phyloP scores from a whole-genome alignment of 176 grass and related monocot species.

The Oryza rufipogon region DNA sequence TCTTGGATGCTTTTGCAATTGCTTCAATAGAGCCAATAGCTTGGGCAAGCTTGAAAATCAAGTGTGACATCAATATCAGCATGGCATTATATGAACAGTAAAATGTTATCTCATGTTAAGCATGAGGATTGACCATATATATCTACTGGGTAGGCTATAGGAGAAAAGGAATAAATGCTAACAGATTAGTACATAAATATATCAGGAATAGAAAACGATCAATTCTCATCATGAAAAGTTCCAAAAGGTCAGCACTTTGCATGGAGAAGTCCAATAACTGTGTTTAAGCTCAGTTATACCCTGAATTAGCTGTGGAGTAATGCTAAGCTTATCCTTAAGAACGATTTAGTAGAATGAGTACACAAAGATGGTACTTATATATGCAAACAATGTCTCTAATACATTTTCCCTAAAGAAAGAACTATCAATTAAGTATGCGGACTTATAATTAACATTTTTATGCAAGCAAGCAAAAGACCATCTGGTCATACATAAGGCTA shows the following conservation, averaged over 20 bases:
- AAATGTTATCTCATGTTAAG: not conserved
- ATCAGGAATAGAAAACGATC: not conserved
- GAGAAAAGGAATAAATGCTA: not conserved
- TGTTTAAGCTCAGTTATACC: not conserved
- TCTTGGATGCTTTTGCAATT: constrained; percentile 72
- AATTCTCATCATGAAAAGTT: not conserved
- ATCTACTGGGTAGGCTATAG: not conserved
- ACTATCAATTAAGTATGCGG: not conserved
- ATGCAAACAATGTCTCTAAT: not conserved
- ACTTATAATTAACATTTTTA: not conserved
- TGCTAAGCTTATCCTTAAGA: not conserved
- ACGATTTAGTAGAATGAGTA: not conserved
- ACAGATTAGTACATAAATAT: not conserved
- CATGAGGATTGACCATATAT: not conserved
- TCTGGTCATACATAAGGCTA: not conserved
- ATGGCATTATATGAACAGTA: not conserved
- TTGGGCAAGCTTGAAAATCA: constrained; percentile 65
- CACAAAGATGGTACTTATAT: not conserved
- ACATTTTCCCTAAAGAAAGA: constrained; percentile 15
- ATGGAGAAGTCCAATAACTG: not conserved
- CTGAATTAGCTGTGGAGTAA: not conserved
- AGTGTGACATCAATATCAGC: constrained; percentile 28
- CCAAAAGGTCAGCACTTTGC: not conserved
- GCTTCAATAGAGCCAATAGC: constrained; percentile 86
- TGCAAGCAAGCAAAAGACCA: constrained; percentile 24